These are phyloP conservation scores for Dictyostelium firmibasis DNA, from an alignment of 78 protist genomes.

Conservation along the genomic window DNA sequence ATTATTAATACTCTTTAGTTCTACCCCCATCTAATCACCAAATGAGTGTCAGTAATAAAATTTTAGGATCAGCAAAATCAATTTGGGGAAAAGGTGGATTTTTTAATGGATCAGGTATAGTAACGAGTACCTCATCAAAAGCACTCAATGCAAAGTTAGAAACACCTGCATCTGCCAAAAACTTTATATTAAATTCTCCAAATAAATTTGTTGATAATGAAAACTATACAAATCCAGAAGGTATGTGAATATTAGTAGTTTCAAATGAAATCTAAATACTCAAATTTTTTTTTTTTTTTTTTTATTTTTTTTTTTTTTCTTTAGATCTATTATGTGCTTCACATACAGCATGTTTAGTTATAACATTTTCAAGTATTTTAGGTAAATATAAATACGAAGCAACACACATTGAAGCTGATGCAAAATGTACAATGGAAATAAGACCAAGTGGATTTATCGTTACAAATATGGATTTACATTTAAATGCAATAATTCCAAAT, in stretches of 20 bases:
- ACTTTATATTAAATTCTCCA: background rate
- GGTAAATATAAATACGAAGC: background rate
- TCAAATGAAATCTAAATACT: too few relatives aligned
- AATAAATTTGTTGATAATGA: background rate
- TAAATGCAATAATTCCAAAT: slow-evolving; percentile 18
- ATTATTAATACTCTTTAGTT: too few relatives aligned
- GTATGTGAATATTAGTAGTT: too few relatives aligned
- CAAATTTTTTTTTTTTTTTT: too few relatives aligned
- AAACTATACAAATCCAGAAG: slow-evolving; percentile 50
- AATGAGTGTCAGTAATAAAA: background rate
- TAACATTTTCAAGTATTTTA: slow-evolving; percentile 28
- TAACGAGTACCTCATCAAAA: background rate
- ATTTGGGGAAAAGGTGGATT: background rate
- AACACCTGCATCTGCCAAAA: background rate
- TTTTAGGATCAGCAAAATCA: background rate
- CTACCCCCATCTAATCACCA: too few relatives aligned
- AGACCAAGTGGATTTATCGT: background rate
- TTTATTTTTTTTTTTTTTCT: background rate
- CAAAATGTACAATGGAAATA: slow-evolving; percentile 4
- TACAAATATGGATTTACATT: background rate
- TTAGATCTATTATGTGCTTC: slow-evolving; percentile 26
- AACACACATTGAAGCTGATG: slow-evolving; percentile 16
- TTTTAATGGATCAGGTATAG: background rate
- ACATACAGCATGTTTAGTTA: slow-evolving; percentile 12
- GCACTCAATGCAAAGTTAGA: background rate